A percentile compares a stretch with the other conserved stretches of the same genome.
phyloP scores from a whole-genome alignment of 2,329 filamentous ascomycete genomes.

The Scedosporium dehoogii region DNA sequence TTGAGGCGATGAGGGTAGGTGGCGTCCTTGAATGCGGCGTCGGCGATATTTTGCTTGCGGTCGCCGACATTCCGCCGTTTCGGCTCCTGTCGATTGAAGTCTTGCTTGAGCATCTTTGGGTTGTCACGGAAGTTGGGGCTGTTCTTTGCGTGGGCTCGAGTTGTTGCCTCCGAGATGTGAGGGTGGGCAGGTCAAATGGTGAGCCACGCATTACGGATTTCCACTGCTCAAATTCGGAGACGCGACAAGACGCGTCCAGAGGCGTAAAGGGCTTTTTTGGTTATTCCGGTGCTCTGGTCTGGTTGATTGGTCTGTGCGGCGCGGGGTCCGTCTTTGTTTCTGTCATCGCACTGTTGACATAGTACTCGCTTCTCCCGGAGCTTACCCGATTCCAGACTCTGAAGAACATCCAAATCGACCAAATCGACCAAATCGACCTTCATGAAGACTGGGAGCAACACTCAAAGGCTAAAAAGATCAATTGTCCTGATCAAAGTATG shows the following conservation, averaged over 20 bases:
- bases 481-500: too few species aligned
- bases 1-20: conserved; percentile 82
- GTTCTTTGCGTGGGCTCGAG: neutral
- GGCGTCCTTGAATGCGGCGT: conserved; percentile 63
- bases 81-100: conserved; percentile 44
- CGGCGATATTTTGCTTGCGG: conserved; percentile 79
- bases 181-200: neutral
- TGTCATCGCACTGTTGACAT: too few species aligned
- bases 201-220: neutral
- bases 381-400: too few species aligned
- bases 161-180: neutral
- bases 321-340: too few species aligned
- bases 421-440: too few species aligned
- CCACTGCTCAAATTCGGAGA: neutral
- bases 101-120: conserved; percentile 37
- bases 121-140: neutral
- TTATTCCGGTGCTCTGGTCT: too few species aligned
- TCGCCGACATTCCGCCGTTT: conserved; percentile 73
- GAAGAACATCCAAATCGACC: too few species aligned
- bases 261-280: neutral
- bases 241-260: neutral
- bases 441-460: too few species aligned
- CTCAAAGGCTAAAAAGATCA: too few species aligned
- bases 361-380: too few species aligned
- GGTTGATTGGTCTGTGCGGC: too few species aligned